Evolutionary conservation across 163 green algal genomes (phyloP).

Genomic region (Coccomyxa subellipsoidea): DNA sequence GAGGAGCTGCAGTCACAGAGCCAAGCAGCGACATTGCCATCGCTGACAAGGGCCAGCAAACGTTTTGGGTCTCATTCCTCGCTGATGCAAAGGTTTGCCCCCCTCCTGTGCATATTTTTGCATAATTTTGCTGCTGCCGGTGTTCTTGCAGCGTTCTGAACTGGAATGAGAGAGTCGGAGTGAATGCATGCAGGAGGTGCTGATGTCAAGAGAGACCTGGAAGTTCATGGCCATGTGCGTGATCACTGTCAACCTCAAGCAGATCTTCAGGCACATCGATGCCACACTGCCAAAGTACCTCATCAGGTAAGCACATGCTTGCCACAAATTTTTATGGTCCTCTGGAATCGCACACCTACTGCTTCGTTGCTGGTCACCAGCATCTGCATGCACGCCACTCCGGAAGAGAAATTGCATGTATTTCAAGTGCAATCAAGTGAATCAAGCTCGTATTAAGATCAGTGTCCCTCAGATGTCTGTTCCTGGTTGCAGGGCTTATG

Average conservation of each 20-base stretch:
- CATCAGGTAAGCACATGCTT: conserved; percentile 34
- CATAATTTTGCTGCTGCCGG: not conserved
- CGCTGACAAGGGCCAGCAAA: not conserved
- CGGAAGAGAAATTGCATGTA: too few species aligned
- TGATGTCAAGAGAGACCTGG: conserved; percentile 28
- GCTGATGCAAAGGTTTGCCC: not conserved
- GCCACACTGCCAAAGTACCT: conserved; percentile 60
- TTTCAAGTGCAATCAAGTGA: too few species aligned
- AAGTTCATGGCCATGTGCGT: conserved; percentile 32
- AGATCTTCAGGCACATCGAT: conserved; percentile 60
- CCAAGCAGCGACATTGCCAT: not conserved
- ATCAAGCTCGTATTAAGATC: too few species aligned
- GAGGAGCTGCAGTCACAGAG: not conserved
- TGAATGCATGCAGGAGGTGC: conserved; percentile 19
- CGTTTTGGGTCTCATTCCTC: not conserved
- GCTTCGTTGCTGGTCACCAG: too few species aligned
- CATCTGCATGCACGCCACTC: too few species aligned
- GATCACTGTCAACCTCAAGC: conserved; percentile 51
- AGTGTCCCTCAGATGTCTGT: too few species aligned
- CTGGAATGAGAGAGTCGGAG: too few species aligned
- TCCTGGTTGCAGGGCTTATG: conserved; percentile 36
- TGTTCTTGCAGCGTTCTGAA: too few species aligned
- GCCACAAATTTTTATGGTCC: too few species aligned
- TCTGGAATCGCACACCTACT: too few species aligned
- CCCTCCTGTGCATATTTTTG: not conserved